Conservation (phyloP, 148 eudicot genomes). For the Amaranthus hypochondriacus region DNA sequence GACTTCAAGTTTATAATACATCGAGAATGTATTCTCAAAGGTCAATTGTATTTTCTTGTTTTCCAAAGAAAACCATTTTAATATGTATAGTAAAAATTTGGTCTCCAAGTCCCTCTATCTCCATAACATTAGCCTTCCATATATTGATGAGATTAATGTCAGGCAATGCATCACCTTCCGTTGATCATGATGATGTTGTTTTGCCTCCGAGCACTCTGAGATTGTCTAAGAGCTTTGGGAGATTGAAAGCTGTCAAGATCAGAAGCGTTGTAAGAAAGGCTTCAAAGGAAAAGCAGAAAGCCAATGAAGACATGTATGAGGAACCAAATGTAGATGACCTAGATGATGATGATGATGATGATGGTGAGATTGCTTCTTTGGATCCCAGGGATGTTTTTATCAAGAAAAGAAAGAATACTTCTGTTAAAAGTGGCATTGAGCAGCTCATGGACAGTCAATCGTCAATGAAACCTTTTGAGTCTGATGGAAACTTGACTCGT, state of each 20-base stretch:
- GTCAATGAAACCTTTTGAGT: conserved; percentile 14
- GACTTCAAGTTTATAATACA: too few relatives aligned
- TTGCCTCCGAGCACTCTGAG: conserved; percentile 19
- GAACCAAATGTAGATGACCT: conserved; percentile 26
- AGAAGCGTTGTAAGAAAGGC: conserved; percentile 37
- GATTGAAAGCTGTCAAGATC: conserved; percentile 63
- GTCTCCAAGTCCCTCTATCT: background rate
- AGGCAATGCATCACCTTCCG: conserved; percentile 23
- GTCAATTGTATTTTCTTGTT: background rate
- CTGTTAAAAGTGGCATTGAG: conserved; percentile 32
- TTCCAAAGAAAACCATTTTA: background rate
- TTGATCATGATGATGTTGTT: conserved; percentile 13
- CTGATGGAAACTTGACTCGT: conserved; percentile 10
- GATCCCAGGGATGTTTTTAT: conserved; percentile 25
- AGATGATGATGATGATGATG: conserved; percentile 32
- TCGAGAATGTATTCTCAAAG: too few relatives aligned
- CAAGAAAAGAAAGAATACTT: conserved; percentile 24
- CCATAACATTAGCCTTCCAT: background rate
- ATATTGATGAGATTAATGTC: background rate
- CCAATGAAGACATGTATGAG: conserved; percentile 23
- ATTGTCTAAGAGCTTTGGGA: conserved; percentile 41
- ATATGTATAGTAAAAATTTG: background rate
- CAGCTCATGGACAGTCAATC: conserved; percentile 19
- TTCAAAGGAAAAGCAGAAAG: conserved; percentile 31
- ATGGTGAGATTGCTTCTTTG: conserved; percentile 21